A percentile compares a stretch with the other conserved stretches of the same genome.
Conservation (phyloP, 768 basidiomycete species). For the Clavulina sp. region DNA sequence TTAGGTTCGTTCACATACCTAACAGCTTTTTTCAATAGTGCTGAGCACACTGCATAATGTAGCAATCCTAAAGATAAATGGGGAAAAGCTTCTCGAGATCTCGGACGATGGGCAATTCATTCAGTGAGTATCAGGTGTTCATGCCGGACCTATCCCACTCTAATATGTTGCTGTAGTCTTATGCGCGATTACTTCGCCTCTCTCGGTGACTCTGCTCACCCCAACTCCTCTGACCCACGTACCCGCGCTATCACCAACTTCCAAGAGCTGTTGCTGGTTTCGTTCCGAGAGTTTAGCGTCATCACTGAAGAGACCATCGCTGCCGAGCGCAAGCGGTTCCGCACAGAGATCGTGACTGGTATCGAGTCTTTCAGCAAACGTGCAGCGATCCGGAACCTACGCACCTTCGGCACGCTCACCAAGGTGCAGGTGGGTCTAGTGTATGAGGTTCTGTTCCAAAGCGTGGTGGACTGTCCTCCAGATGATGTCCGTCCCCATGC, state of each 20-base stretch:
- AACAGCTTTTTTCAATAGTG: slow-evolving; percentile 21
- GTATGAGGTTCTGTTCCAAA: slow-evolving; percentile 54
- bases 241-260: slow-evolving; percentile 89
- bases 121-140: slow-evolving; percentile 36
- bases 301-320: slow-evolving; percentile 92
- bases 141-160: too few species aligned
- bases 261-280: slow-evolving; percentile 90
- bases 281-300: slow-evolving; percentile 92
- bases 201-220: slow-evolving; percentile 87
- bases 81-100: slow-evolving; percentile 74
- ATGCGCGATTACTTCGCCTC: slow-evolving; percentile 94
- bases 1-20: slow-evolving; percentile 1
- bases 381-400: slow-evolving; percentile 73
- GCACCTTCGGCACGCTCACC: slow-evolving; percentile 55
- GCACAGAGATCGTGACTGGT: slow-evolving; percentile 76
- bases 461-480: slow-evolving; percentile 53
- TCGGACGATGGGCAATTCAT: slow-evolving; percentile 97
- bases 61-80: slow-evolving; percentile 97
- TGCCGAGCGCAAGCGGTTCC: slow-evolving; percentile 66
- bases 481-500: background rate
- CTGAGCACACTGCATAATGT: slow-evolving; percentile 19
- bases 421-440: slow-evolving; percentile 79
- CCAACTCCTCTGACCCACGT: slow-evolving; percentile 70
- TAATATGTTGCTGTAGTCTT: slow-evolving; percentile 30
- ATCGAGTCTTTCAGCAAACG: slow-evolving; percentile 93